Conservation (phyloP, 345 rosid genomes). For the Euphorbia tirucalli region DNA sequence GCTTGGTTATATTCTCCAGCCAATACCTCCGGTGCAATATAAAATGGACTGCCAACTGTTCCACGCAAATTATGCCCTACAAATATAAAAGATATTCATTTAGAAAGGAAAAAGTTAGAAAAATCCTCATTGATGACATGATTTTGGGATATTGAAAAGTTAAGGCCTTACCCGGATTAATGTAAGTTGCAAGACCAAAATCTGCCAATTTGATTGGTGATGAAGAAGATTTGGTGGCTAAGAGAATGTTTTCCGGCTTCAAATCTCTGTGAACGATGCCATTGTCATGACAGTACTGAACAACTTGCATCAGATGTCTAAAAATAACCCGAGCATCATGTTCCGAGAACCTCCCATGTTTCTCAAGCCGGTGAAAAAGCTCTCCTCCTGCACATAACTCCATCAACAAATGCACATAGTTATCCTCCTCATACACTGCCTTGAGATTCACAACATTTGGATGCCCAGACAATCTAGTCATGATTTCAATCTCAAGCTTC, state of each 20-base stretch:
- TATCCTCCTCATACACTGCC: constrained; percentile 69
- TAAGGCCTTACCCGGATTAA: constrained; percentile 47
- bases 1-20: constrained; percentile 66
- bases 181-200: constrained; percentile 69
- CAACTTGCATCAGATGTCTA: constrained; percentile 64
- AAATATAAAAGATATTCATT: constrained; percentile 5
- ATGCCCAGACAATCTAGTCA: constrained; percentile 56
- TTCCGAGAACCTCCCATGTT: constrained; percentile 60
- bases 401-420: constrained; percentile 61
- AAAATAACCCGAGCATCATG: constrained; percentile 50
- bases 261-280: constrained; percentile 76
- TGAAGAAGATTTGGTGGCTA: constrained; percentile 51
- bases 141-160: neutral
- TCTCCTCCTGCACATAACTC: constrained; percentile 77
- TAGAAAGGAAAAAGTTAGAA: constrained; percentile 1
- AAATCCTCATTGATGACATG: neutral
- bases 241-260: constrained; percentile 67
- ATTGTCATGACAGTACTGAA: constrained; percentile 60
- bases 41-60: constrained; percentile 72
- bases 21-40: constrained; percentile 73
- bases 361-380: constrained; percentile 60
- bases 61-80: constrained; percentile 61
- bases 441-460: constrained; percentile 61
- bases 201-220: constrained; percentile 74
- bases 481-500: constrained; percentile 62